phyloP scores from a whole-genome alignment of 768 basidiomycete genomes.

The Mycena kentingensis region DNA sequence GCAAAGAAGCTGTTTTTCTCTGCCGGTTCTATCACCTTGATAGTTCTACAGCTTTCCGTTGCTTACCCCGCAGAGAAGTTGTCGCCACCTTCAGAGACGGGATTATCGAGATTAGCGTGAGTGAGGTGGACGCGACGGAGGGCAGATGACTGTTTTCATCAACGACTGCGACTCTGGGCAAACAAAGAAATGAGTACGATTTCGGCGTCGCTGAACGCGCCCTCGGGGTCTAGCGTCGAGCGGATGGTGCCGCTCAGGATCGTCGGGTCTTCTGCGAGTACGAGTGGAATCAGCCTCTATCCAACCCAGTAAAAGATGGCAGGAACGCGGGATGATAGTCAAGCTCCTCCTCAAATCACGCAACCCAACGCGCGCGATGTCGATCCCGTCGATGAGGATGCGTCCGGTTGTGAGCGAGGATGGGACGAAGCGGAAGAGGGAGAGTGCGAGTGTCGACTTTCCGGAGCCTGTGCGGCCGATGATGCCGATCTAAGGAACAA shows the following conservation, averaged over 20 bases:
- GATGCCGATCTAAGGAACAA: constrained; percentile 39
- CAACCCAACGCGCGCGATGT: constrained; percentile 62
- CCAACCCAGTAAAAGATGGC: constrained; percentile 23
- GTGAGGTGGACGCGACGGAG: constrained; percentile 60
- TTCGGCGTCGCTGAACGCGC: constrained; percentile 65
- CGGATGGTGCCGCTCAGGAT: constrained; percentile 68
- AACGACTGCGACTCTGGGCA: constrained; percentile 2
- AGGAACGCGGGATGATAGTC: constrained; percentile 67
- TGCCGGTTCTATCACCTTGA: constrained; percentile 22
- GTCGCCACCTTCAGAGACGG: constrained; percentile 66
- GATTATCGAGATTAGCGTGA: constrained; percentile 49
- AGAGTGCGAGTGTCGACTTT: constrained; percentile 63
- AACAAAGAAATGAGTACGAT: constrained; percentile 39
- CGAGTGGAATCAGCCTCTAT: background rate
- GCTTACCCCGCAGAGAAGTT: constrained; percentile 67
- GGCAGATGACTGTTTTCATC: constrained; percentile 54
- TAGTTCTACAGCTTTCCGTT: constrained; percentile 4
- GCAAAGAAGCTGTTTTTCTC: constrained; percentile 70
- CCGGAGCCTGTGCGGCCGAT: constrained; percentile 51
- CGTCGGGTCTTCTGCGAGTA: constrained; percentile 65
- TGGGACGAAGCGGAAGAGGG: constrained; percentile 75
- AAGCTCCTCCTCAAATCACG: constrained; percentile 65
- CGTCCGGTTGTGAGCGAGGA: constrained; percentile 50
- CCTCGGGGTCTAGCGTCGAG: constrained; percentile 66
- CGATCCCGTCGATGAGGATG: constrained; percentile 59